Evolutionary conservation across 2,329 filamentous ascomycete genomes (phyloP).

Genomic region (Cladosporium sp.): DNA sequence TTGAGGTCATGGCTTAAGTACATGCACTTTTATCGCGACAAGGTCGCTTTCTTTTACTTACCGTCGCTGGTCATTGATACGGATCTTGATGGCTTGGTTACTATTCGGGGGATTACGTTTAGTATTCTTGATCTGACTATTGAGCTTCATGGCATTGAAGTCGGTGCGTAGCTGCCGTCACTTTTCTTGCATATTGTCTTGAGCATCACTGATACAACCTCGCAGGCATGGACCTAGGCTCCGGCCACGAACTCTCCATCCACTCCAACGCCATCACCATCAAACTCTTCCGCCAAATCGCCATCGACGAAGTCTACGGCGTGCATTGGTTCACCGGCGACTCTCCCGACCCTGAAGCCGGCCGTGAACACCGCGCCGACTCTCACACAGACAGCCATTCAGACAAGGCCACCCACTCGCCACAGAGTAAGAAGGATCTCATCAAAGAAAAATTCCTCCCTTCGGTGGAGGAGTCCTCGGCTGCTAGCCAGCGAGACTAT

Average conservation of each 20-base stretch:
- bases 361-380: background rate
- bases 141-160: constrained; percentile 56
- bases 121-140: constrained; percentile 53
- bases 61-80: constrained; percentile 59
- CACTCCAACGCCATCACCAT: constrained; percentile 53
- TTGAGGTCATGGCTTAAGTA: constrained; percentile 49
- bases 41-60: constrained; percentile 52
- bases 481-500: background rate
- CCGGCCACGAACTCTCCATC: constrained; percentile 49
- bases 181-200: background rate
- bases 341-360: background rate
- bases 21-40: constrained; percentile 55
- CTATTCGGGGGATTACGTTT: constrained; percentile 56
- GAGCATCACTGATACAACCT: constrained; percentile 42
- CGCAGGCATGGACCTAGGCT: constrained; percentile 50
- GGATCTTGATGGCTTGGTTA: constrained; percentile 55
- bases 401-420: background rate
- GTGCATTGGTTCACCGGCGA: constrained; percentile 51
- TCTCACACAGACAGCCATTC: background rate
- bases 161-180: constrained; percentile 39
- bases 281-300: constrained; percentile 52
- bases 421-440: background rate
- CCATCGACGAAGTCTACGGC: constrained; percentile 57
- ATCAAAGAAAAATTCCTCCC: constrained; percentile 1
- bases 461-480: background rate